Evolutionary conservation across 768 basidiomycete genomes (phyloP), one percentile per base, ranked within the genome.

Genomic region (Trametes elegans): DNA sequence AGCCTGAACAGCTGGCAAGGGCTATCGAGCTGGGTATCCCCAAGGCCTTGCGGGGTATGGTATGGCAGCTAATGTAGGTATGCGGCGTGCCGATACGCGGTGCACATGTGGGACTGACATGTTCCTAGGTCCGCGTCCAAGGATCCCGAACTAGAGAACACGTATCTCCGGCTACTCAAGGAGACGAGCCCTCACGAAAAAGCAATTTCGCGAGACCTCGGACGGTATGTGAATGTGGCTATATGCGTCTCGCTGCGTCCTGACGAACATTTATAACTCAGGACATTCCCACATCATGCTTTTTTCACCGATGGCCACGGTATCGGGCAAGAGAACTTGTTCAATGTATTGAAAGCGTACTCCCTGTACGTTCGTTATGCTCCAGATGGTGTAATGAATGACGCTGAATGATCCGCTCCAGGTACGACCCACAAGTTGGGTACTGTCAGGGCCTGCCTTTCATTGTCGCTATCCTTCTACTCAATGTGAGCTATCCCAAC

Each of bases 401-500:
- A 47, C 18, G 9, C 18, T 56, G 21, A 42, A 52, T 29, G 16
- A 57, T 58, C 21, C 49, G 14, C n/a, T 39, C 21, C 60, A 87
- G 93, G 64, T 90, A 93, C 73, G 92, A 94, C 71, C 76, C 88
- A 38, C 87, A 94, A 71, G 96, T 98, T 5, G 97, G 97, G 8
- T 99, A 99, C 67, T 98, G 95, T 61, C 97, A 99, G 74, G 97
- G 97, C 0, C 73, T 98, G 50, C 94, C 95, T 2, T 99, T 99
- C 68, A 86, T 99, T 45, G 97, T 93, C 4, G 97, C 97, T 0
- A 89, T 96, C 36, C 73, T 99, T 21, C 73, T 99, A 23, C 76
- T 99, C 41, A 96, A 98, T 66, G 96, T 95, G 44, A 34, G 73
- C 64, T 81, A 58, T 42, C 18, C n/a, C n/a, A n/a, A n/a, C n/a